Conservation (phyloP, 2,329 filamentous ascomycete genomes). For the Coniochaeta hoffmannii region DNA sequence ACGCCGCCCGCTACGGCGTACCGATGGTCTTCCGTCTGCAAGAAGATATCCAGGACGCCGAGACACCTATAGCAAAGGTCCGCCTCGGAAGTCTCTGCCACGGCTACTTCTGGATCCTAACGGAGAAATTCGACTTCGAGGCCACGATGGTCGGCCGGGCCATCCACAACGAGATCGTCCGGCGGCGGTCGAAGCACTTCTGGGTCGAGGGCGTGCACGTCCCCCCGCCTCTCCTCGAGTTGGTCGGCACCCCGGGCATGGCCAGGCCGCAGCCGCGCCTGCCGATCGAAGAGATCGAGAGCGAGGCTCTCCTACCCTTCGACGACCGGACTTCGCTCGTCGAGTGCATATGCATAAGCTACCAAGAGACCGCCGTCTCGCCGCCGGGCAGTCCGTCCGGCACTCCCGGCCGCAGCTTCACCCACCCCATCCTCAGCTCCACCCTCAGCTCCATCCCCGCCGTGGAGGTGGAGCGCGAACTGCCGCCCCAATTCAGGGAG, state of each 20-base stretch:
- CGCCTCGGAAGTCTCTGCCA: conserved; percentile 78
- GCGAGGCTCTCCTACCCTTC: conserved; percentile 64
- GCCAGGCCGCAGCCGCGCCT: conserved; percentile 35
- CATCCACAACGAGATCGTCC: conserved; percentile 68
- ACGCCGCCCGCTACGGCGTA: conserved; percentile 68
- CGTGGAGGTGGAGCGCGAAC: conserved; percentile 36
- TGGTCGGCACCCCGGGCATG: conserved; percentile 48
- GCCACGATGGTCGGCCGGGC: conserved; percentile 59
- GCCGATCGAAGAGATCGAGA: conserved; percentile 47
- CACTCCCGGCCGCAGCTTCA: conserved; percentile 60
- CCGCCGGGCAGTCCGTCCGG: conserved; percentile 62
- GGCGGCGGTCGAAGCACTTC: conserved; percentile 64
- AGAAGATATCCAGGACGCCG: conserved; percentile 66
- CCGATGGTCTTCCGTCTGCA: conserved; percentile 88
- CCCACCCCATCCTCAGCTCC: conserved; percentile 52
- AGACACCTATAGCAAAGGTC: conserved; percentile 63
- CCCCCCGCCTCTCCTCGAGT: conserved; percentile 58
- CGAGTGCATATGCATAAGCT: conserved; percentile 64
- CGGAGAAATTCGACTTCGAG: conserved; percentile 71
- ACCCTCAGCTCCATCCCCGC: conserved; percentile 31
- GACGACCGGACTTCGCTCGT: conserved; percentile 66
- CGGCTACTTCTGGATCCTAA: conserved; percentile 79
- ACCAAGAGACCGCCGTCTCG: conserved; percentile 53
- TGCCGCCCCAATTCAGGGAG: conserved; percentile 62
- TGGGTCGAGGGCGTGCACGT: conserved; percentile 72